Base-by-base conservation (phyloP, 208 protist species). In the Leishmania braziliensis region DNA sequence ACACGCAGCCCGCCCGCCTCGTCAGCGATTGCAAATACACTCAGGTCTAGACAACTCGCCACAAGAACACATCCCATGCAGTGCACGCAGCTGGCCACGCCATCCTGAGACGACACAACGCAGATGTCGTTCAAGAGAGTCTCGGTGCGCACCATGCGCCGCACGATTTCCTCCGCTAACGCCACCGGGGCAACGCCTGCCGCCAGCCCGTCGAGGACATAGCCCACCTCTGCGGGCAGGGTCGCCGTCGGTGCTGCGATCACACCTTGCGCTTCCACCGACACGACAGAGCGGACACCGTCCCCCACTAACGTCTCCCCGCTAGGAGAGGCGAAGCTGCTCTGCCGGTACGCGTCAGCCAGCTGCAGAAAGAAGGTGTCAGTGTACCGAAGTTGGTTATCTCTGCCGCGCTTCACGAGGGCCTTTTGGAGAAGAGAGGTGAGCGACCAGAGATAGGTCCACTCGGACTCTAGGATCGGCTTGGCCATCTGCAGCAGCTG, bases 351-450 rank as follows among this genome's bases (percentile, higher is more conserved):
- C 76, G 78, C 46, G 20, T 90, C 81, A 2, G 88, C 87, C 6
- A 96, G 84, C 5, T 91, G 70, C 39, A 95, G 75, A 62, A 95
- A 95, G 79, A 95, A 97, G 5, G 82, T 50, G 65, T 97, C 94
- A 0, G 92, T 95, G 84, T 93, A 97, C 46, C 82, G n/a, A 5
- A 91, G 75, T 5, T 62, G 56, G 83, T 85, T 83, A 56, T 90
- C 84, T 18, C 54, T 18, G 74, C 77, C 78, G 43, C 88, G 89
- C 60, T 86, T 81, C 1, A 86, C 80, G 1, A 97, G 78, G 58
- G 84, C 83, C n/a, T 84, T 83, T 72, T 95, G 92, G 23, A 97
- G 18, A 18, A 89, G 29, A 20, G 75, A 78, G 16, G 90, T 90
- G 58, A 93, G 69, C 12, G 82, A 75, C 92, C 91, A 97, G 58